Evolutionary conservation across 495 filamentous ascomycete species (phyloP).

Genomic region (Neurospora sp.): DNA sequence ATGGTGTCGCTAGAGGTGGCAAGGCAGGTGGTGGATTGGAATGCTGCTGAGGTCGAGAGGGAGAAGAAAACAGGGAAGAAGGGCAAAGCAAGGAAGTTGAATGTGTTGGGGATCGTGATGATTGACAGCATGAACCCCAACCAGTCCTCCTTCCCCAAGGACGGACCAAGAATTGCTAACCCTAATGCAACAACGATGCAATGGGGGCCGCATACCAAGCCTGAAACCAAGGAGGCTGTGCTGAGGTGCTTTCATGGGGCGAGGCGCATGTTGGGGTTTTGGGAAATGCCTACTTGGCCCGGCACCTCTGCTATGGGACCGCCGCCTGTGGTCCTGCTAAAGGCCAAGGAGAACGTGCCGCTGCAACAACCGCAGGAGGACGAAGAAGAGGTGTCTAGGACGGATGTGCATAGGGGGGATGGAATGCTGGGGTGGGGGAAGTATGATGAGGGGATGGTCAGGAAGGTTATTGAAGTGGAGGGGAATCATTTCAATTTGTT

Average conservation of each 20-base stretch:
- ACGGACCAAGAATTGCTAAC: neutral
- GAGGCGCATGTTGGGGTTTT: neutral
- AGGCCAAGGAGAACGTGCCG: constrained; percentile 24
- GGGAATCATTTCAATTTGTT: constrained; percentile 39
- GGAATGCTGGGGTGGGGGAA: constrained; percentile 30
- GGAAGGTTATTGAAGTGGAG: constrained; percentile 26
- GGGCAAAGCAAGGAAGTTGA: constrained; percentile 1
- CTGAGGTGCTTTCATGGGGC: constrained; percentile 28
- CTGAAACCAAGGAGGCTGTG: constrained; percentile 27
- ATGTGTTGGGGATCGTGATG: constrained; percentile 32
- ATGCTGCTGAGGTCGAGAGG: neutral
- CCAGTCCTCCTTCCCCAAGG: neutral
- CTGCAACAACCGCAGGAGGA: neutral
- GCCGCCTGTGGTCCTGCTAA: constrained; percentile 30
- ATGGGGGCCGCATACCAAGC: constrained; percentile 22
- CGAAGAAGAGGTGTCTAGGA: constrained; percentile 15
- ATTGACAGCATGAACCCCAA: constrained; percentile 34
- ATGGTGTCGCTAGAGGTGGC: constrained; percentile 32
- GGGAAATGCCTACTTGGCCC: neutral
- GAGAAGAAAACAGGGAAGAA: neutral
- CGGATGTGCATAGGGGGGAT: constrained; percentile 25
- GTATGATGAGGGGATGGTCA: constrained; percentile 26
- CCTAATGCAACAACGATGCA: neutral
- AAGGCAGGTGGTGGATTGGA: constrained; percentile 16
- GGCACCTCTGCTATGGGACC: neutral